A percentile compares a stretch with the other conserved stretches of the same genome.
These are phyloP conservation scores for Alternaria dauci DNA, from an alignment of 2,329 filamentous ascomycete species.

Conservation along the genomic window DNA sequence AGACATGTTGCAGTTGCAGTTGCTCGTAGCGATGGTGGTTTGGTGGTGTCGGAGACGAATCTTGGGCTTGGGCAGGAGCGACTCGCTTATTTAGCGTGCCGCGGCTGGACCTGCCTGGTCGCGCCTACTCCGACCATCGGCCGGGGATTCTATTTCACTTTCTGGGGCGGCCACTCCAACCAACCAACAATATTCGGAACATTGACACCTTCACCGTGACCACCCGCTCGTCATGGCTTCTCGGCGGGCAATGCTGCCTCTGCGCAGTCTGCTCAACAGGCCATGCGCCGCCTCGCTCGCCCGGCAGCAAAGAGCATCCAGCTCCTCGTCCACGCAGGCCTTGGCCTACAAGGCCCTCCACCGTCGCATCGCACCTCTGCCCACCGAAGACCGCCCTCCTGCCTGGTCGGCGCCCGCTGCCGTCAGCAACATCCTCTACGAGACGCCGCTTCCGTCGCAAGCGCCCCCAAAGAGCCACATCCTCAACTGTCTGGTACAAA, in stretches of 20 bases:
- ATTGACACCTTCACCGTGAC: slow-evolving; percentile 18
- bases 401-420: slow-evolving; percentile 91
- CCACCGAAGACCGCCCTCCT: slow-evolving; percentile 75
- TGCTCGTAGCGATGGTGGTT: slow-evolving; percentile 5
- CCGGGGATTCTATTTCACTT: slow-evolving; percentile 18
- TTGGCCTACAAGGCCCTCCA: slow-evolving; percentile 97
- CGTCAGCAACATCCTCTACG: slow-evolving; percentile 98
- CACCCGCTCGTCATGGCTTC: slow-evolving; percentile 51
- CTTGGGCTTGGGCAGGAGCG: slow-evolving; percentile 9
- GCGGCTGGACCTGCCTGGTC: slow-evolving; percentile 13
- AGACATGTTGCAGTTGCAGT: slow-evolving; percentile 65
- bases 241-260: slow-evolving; percentile 52
- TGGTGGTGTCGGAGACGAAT: slow-evolving; percentile 6
- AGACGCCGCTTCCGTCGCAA: slow-evolving; percentile 85
- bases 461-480: slow-evolving; percentile 92
- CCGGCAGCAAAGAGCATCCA: slow-evolving; percentile 50
- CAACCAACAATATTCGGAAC: no score
- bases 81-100: slow-evolving; percentile 17
- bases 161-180: slow-evolving; percentile 12
- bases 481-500: slow-evolving; percentile 98
- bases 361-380: slow-evolving; percentile 85
- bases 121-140: slow-evolving; percentile 17
- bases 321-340: slow-evolving; percentile 81
- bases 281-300: slow-evolving; percentile 39
- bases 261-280: slow-evolving; percentile 44